Conservation (phyloP, 2,329 filamentous ascomycete species). For the Xylariomycetidae sp. region DNA sequence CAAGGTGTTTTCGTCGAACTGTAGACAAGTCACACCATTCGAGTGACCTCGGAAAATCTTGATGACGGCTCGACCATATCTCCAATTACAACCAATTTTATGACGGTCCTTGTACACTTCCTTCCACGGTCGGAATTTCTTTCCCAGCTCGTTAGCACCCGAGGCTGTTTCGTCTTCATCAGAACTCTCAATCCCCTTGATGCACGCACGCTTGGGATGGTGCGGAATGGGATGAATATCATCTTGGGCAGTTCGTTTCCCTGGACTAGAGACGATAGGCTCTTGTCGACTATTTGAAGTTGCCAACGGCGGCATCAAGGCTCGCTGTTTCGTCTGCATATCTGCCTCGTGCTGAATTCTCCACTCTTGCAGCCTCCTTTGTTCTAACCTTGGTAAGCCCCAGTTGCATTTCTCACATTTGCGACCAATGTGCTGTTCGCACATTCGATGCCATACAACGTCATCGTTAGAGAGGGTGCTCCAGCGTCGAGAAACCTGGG, state of each 20-base stretch:
- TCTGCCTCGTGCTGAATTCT: conserved; percentile 71
- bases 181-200: conserved; percentile 18
- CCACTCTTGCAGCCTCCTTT: conserved; percentile 80
- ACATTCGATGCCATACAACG: conserved; percentile 97
- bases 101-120: conserved; percentile 94
- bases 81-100: conserved; percentile 97
- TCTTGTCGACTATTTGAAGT: conserved; percentile 4
- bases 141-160: too few relatives aligned
- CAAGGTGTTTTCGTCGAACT: conserved; percentile 81
- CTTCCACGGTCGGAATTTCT: conserved; percentile 76
- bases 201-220: conserved; percentile 31
- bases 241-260: conserved; percentile 30
- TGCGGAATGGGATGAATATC: conserved; percentile 22
- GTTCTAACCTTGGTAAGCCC: conserved; percentile 85
- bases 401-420: conserved; percentile 91
- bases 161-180: too few relatives aligned
- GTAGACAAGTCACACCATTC: conserved; percentile 70
- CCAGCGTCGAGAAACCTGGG: conserved; percentile 89
- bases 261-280: conserved; percentile 11
- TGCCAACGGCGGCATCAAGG: conserved; percentile 10
- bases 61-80: conserved; percentile 82
- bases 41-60: conserved; percentile 81
- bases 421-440: conserved; percentile 79
- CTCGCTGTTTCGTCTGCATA: conserved; percentile 37
- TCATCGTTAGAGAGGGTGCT: conserved; percentile 90